A percentile compares a stretch with the other conserved stretches of the same genome.
Conservation (phyloP, 2,329 filamentous ascomycete species). For the Pseudocercospora ulei region DNA sequence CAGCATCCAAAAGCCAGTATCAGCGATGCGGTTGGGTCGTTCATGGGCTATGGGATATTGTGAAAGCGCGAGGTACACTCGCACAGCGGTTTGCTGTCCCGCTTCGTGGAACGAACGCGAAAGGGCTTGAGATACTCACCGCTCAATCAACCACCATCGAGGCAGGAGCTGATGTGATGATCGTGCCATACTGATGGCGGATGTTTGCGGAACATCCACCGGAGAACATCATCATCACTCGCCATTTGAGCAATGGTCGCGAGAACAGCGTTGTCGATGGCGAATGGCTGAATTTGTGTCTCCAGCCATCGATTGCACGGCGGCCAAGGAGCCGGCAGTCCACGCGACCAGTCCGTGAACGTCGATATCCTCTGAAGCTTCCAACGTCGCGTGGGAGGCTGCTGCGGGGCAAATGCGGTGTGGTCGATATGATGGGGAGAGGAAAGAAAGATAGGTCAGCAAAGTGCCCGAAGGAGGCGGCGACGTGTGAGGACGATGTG, state of each 20-base stretch:
- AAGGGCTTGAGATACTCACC: background rate
- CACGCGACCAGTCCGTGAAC: slow-evolving; percentile 4
- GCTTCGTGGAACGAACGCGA: slow-evolving; percentile 3
- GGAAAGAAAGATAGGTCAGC: too few species aligned
- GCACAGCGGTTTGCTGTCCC: slow-evolving; percentile 6
- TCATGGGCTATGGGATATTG: too few species aligned
- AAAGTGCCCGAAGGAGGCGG: too few species aligned
- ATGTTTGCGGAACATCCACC: background rate
- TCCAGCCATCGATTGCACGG: slow-evolving; percentile 5
- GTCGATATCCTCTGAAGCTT: too few species aligned
- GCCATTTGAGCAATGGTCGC: background rate
- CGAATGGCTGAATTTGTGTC: background rate
- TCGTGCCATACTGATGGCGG: background rate
- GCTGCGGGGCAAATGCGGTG: too few species aligned
- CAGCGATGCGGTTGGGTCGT: background rate
- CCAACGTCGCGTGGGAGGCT: too few species aligned
- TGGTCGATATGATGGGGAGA: too few species aligned
- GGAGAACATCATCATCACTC: background rate
- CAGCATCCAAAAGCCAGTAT: background rate
- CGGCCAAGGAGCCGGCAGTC: background rate
- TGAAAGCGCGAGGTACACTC: slow-evolving; percentile 5
- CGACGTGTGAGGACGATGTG: too few species aligned
- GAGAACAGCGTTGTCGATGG: background rate
- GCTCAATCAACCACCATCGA: background rate
- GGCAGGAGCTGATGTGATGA: background rate